Percentiles rank a stretch among this genome's conserved stretches.
phyloP scores from a whole-genome alignment of 1,284 basidiomycete genomes.

The Athelia sp. region DNA sequence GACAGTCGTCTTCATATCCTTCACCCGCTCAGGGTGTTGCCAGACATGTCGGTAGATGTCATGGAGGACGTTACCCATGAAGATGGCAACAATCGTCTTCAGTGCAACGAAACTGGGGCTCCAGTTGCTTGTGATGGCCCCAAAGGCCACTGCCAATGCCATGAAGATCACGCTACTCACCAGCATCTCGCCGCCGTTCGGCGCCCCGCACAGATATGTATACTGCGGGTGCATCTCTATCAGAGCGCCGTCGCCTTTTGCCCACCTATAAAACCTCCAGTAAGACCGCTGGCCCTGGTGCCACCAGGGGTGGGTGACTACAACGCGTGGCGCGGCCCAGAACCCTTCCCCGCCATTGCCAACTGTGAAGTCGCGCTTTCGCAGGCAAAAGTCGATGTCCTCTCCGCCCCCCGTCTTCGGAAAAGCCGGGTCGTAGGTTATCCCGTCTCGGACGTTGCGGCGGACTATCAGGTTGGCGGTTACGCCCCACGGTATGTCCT shows the following conservation, averaged over 20 bases:
- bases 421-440: slow-evolving; percentile 40
- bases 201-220: slow-evolving; percentile 39
- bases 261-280: slow-evolving; percentile 55
- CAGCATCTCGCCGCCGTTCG: slow-evolving; percentile 47
- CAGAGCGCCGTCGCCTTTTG: slow-evolving; percentile 50
- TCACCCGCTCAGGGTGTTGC: slow-evolving; percentile 29
- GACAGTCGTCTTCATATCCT: slow-evolving; percentile 30
- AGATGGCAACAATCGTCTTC: slow-evolving; percentile 20
- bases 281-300: slow-evolving; percentile 42
- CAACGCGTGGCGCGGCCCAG: slow-evolving; percentile 39
- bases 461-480: slow-evolving; percentile 55
- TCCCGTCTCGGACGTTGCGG: slow-evolving; percentile 41
- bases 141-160: slow-evolving; percentile 11
- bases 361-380: slow-evolving; percentile 38
- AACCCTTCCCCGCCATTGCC: slow-evolving; percentile 36
- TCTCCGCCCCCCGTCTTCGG: slow-evolving; percentile 64
- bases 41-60: slow-evolving; percentile 44
- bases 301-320: slow-evolving; percentile 58
- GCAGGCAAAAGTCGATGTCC: slow-evolving; percentile 55
- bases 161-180: slow-evolving; percentile 18
- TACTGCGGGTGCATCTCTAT: slow-evolving; percentile 41
- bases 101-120: slow-evolving; percentile 14
- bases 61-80: slow-evolving; percentile 39
- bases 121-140: slow-evolving; percentile 7
- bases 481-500: slow-evolving; percentile 59